phyloP scores from a whole-genome alignment of 2,329 filamentous ascomycete genomes.

The Penicillium sp. region DNA sequence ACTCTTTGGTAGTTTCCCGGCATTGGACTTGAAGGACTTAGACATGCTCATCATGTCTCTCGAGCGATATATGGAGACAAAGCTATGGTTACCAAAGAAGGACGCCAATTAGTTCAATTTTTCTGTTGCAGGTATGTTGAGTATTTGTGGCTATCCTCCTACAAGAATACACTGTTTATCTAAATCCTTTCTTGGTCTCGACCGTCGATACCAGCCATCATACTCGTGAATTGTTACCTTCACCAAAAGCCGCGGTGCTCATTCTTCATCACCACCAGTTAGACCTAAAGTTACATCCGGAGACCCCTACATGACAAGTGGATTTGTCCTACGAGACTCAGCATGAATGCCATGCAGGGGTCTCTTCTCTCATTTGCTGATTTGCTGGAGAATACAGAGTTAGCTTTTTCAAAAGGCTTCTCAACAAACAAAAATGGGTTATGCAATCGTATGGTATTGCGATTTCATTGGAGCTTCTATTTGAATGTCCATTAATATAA shows the following conservation, averaged over 20 bases:
- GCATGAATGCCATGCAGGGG: not conserved
- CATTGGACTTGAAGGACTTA: not conserved
- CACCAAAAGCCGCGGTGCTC: not conserved
- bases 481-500: not conserved
- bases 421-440: not conserved
- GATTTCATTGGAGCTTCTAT: constrained; percentile 1
- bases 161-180: not conserved
- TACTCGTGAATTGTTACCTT: not conserved
- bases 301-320: constrained; percentile 11
- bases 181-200: not conserved
- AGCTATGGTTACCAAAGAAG: not conserved
- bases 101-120: not conserved
- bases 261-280: constrained; percentile 1
- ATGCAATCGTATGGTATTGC: constrained; percentile 5
- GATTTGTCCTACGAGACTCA: constrained; percentile 9
- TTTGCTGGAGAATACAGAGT: not conserved
- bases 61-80: not conserved
- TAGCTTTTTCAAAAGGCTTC: not conserved
- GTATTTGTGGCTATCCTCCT: not conserved
- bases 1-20: constrained; percentile 28
- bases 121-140: not conserved
- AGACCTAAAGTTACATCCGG: constrained; percentile 17
- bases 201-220: not conserved
- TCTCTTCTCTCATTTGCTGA: not conserved
- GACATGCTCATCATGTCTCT: constrained; percentile 1